phyloP scores from a whole-genome alignment of 345 rosid species.

The Brassica nigra region DNA sequence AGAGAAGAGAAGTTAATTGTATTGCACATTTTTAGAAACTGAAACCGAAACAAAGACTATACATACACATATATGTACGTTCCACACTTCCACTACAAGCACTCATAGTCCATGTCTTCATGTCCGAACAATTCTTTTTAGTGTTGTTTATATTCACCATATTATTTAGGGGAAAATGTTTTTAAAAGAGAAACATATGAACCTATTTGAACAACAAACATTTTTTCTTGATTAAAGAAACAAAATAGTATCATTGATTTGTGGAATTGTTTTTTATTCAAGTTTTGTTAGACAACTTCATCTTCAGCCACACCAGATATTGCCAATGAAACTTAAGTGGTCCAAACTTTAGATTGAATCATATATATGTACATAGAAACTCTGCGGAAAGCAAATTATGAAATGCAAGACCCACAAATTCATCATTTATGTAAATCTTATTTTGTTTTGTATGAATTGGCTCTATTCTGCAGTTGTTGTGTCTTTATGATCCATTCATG shows the following conservation, averaged over 20 bases:
- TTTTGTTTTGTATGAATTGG: constrained; percentile 35
- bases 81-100: constrained; percentile 26
- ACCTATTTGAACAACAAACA: background rate
- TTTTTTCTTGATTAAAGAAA: background rate
- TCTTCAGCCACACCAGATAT: constrained; percentile 24
- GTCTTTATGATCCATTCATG: background rate
- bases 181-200: background rate
- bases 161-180: background rate
- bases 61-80: constrained; percentile 12
- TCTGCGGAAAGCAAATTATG: constrained; percentile 18
- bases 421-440: constrained; percentile 26
- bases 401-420: constrained; percentile 36
- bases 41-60: constrained; percentile 37
- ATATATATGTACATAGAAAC: constrained; percentile 27
- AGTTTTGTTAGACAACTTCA: background rate
- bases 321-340: constrained; percentile 36
- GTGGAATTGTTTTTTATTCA: constrained; percentile 1
- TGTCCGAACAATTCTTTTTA: constrained; percentile 17
- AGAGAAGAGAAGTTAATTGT: constrained; percentile 40
- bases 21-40: constrained; percentile 33
- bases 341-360: constrained; percentile 11
- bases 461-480: constrained; percentile 24
- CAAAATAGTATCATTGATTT: background rate
- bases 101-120: constrained; percentile 28
- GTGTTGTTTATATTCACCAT: constrained; percentile 14